Base-by-base conservation (phyloP, 148 eudicot genomes). In the Diospyros lotus region DNA sequence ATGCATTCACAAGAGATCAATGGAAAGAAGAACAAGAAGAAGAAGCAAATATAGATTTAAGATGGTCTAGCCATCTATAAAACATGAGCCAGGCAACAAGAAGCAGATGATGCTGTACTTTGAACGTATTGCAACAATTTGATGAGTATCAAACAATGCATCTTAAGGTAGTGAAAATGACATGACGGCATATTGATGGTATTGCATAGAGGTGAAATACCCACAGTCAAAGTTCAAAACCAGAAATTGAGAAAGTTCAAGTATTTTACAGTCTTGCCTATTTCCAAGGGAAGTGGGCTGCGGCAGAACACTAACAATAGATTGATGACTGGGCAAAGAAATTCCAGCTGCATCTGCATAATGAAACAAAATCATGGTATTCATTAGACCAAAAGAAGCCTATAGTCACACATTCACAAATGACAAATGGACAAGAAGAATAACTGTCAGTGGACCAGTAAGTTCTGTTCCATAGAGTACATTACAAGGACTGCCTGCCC, bases 251-350 rank as follows among this genome's bases (percentile, higher is more conserved):
- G 58, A 69, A 43, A 64, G 9, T 74, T 78, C 58, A 78, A 62
- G 76, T 45, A 44, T 58, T 4, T 78, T 58, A 45, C 60, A 44
- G 60, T 68, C 86, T 78, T 83, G 80, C 99, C 99, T 95, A 75
- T 88, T 88, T 80, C 91, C 92, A 67, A 42, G 63, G 77, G 94
- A 86, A 84, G 82, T 84, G 75, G 99, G 99, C 80, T 95, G 99
- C 70, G 96, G 81, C 72, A 92, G 93, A 71, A 95, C 76, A 77
- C 96, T 97, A 78, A 93, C 97, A 76, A 95, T 82, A 68, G 94
- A 87, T 39, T 76, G 91, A 44, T 89, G 77, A 74, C 77, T 81
- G 64, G 80, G 87, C 78, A 80, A 75, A 75, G 90, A 58, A 84
- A 87, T 76, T 76, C 84, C 91, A 76, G 92, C 84, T 78, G 88